Conservation (phyloP, 441 rosid genomes). For the Syzygium malaccense region DNA sequence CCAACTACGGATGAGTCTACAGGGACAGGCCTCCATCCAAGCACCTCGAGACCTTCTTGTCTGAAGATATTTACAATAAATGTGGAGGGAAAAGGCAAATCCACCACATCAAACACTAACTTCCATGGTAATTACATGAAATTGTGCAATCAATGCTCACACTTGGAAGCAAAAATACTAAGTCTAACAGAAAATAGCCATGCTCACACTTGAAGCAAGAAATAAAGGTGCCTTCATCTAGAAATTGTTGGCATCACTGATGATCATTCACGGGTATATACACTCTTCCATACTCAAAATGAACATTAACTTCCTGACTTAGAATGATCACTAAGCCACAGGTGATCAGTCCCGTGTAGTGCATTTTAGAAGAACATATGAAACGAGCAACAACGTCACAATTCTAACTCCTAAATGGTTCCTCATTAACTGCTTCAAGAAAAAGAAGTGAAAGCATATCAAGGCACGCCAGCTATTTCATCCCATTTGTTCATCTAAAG, state of each 20-base stretch:
- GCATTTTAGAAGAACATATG: neutral
- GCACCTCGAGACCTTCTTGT: conserved; percentile 95
- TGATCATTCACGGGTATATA: neutral
- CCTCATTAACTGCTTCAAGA: no score
- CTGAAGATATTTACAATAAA: conserved; percentile 68
- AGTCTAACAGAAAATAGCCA: neutral
- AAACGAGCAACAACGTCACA: neutral
- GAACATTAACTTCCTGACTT: neutral
- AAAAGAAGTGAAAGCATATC: no score
- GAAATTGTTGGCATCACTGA: neutral
- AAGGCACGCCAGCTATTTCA: no score
- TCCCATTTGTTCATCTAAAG: neutral
- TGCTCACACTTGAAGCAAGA: neutral
- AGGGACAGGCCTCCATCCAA: conserved; percentile 99
- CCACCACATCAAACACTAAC: neutral
- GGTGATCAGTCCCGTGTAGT: neutral
- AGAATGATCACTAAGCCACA: neutral
- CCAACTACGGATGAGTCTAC: conserved; percentile 84
- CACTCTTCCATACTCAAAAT: neutral
- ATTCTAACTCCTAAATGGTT: no score
- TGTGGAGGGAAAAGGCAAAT: conserved; percentile 24
- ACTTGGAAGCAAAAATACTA: neutral
- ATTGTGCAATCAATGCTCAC: neutral
- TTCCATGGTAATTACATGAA: neutral
- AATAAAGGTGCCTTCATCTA: neutral